Conservation (phyloP, 495 filamentous ascomycete species). For the Penicillium crystallinum region DNA sequence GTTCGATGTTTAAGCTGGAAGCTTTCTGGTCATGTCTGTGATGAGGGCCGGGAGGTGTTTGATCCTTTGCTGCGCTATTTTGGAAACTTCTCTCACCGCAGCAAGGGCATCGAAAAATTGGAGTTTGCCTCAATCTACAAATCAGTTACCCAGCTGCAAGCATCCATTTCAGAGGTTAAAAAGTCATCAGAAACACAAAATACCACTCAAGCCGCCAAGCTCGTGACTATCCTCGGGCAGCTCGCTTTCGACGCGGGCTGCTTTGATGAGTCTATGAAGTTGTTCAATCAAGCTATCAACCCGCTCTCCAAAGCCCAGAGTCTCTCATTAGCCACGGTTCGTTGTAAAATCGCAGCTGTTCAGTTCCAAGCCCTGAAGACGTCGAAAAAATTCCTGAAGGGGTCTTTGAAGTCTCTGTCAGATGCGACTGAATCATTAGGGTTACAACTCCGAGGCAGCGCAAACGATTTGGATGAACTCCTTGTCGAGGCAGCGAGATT, state of each 20-base stretch:
- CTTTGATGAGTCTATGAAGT: conserved; percentile 39
- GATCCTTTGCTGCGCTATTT: conserved; percentile 65
- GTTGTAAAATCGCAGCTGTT: conserved; percentile 40
- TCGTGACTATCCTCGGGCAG: conserved; percentile 36
- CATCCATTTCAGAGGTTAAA: conserved; percentile 24
- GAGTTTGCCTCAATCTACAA: conserved; percentile 39
- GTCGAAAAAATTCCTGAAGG: conserved; percentile 17
- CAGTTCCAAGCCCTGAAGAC: conserved; percentile 34
- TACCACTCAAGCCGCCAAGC: conserved; percentile 26
- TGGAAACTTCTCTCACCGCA: conserved; percentile 53
- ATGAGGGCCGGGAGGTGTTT: conserved; percentile 63
- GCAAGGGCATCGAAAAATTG: conserved; percentile 32
- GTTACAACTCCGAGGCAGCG: conserved; percentile 57
- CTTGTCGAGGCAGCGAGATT: conserved; percentile 57
- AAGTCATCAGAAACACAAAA: conserved; percentile 23
- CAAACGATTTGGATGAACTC: conserved; percentile 64
- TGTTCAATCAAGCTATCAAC: conserved; percentile 31
- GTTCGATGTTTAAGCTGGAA: conserved; percentile 66
- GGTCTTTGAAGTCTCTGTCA: conserved; percentile 22
- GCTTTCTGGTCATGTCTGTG: conserved; percentile 60
- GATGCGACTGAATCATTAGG: conserved; percentile 46
- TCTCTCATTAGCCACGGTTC: conserved; percentile 34
- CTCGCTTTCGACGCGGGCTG: conserved; percentile 44
- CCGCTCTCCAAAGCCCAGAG: conserved; percentile 31
- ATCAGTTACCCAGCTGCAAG: conserved; percentile 37